Percentiles rank a stretch among this genome's conserved stretches.
Evolutionary conservation across 768 basidiomycete species (phyloP).

Genomic region (Lactarius sanguifluus): DNA sequence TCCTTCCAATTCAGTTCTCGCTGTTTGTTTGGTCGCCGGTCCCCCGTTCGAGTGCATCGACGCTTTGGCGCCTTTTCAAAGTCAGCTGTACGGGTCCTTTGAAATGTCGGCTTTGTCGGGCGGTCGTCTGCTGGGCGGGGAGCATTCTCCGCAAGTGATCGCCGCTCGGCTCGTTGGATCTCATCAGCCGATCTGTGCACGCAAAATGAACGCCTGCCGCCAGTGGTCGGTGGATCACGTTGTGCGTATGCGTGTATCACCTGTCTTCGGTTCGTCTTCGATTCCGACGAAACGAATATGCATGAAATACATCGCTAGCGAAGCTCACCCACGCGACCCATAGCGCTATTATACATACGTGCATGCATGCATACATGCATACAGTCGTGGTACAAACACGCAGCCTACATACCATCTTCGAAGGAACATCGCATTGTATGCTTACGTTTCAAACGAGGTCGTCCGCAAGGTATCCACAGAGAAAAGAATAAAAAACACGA

Average conservation of each 20-base stretch:
- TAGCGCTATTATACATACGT: background rate
- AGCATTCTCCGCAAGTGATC: constrained; percentile 15
- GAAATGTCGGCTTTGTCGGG: constrained; percentile 8
- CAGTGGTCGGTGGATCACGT: constrained; percentile 22
- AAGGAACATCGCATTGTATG: background rate
- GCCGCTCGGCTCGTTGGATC: constrained; percentile 19
- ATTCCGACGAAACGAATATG: background rate
- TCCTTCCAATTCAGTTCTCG: constrained; percentile 29
- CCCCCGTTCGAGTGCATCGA: background rate
- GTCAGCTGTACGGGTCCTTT: constrained; percentile 2
- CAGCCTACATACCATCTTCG: background rate
- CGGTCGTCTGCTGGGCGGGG: constrained; percentile 5
- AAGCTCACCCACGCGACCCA: background rate
- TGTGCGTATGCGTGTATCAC: constrained; percentile 15
- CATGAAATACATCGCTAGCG: constrained; percentile 5
- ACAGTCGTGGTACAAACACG: background rate
- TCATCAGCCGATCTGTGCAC: constrained; percentile 23
- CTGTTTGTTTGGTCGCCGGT: constrained; percentile 28
- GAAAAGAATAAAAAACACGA: constrained; percentile 7
- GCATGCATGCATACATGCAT: background rate
- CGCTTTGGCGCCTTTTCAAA: constrained; percentile 8
- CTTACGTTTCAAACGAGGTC: constrained; percentile 14
- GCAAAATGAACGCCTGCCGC: constrained; percentile 23
- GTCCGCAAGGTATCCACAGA: constrained; percentile 10
- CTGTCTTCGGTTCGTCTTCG: constrained; percentile 1